Percentiles rank a stretch among this genome's conserved stretches.
Evolutionary conservation across 305 asterid genomes (phyloP).

Genomic region (Coffea humblotiana): DNA sequence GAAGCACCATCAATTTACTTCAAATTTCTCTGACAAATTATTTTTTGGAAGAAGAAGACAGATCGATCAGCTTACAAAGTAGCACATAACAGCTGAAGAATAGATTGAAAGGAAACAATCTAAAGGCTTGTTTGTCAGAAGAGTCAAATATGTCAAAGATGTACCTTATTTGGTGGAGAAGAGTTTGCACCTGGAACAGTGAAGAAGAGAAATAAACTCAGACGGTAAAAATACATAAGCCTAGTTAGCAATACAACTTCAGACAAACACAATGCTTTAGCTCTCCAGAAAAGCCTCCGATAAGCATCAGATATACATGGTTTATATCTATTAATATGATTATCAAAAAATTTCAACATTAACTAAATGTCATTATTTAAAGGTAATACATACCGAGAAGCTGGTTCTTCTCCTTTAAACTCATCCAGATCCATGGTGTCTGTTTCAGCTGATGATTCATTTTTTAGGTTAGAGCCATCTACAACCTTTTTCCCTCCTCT

Average conservation of each 20-base stretch:
- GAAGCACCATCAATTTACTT: neutral
- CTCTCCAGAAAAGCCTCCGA: neutral
- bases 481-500: constrained; percentile 38
- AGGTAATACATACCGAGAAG: constrained; percentile 37
- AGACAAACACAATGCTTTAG: neutral
- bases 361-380: neutral
- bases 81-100: constrained; percentile 2
- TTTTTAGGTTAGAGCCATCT: constrained; percentile 34
- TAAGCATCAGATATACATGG: neutral
- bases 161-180: constrained; percentile 54
- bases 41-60: neutral
- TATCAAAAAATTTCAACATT: neutral
- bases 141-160: constrained; percentile 9
- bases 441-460: constrained; percentile 79
- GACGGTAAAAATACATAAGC: neutral
- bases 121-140: neutral
- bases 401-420: constrained; percentile 33
- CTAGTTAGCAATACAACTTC: neutral
- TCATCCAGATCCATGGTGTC: constrained; percentile 56
- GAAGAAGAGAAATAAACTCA: constrained; percentile 28
- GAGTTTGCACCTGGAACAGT: constrained; percentile 49
- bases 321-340: neutral
- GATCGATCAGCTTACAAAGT: neutral
- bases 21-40: neutral
- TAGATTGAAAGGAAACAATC: neutral